A percentile compares a stretch with the other conserved stretches of the same genome.
These are phyloP conservation scores for Macadamia tetraphylla DNA, from an alignment of 164 flowering plant species.

Conservation along the genomic window DNA sequence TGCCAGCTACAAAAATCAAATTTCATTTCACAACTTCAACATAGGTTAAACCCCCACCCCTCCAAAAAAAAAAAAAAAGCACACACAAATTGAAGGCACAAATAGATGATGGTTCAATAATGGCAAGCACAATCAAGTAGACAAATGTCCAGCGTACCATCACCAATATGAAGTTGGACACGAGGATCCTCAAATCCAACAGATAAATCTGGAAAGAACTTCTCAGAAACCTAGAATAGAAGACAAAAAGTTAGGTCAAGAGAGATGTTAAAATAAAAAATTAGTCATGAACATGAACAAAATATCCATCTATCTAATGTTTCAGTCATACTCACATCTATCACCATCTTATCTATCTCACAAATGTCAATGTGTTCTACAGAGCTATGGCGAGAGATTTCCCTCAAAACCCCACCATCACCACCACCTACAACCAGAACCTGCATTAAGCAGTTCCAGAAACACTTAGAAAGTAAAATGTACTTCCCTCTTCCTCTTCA, in stretches of 20 bases:
- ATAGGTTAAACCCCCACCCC: too few relatives aligned
- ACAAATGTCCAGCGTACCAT: constrained; percentile 47
- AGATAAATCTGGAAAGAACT: constrained; percentile 74
- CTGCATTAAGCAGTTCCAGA: constrained; percentile 37
- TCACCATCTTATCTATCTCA: constrained; percentile 92
- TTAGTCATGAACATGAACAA: not conserved
- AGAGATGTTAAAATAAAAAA: not conserved
- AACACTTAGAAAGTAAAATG: not conserved
- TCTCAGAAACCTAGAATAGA: constrained; percentile 51
- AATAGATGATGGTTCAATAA: too few relatives aligned
- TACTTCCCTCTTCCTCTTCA: not conserved
- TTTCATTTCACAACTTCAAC: not conserved
- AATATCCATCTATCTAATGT: not conserved
- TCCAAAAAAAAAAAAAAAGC: too few relatives aligned
- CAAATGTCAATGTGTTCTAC: constrained; percentile 88
- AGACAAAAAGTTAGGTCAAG: not conserved
- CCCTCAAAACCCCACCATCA: constrained; percentile 97
- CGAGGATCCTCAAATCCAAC: constrained; percentile 97
- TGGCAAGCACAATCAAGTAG: too few relatives aligned
- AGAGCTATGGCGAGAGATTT: constrained; percentile 84
- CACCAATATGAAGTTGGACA: constrained; percentile 85
- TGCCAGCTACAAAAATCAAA: too few relatives aligned
- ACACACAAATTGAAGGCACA: not conserved
- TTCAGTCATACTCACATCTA: constrained; percentile 59
- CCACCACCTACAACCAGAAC: constrained; percentile 99